A percentile compares a stretch with the other conserved stretches of the same genome.
Evolutionary conservation across 495 filamentous ascomycete species (phyloP).

Genomic region (Penicillium coprophilum): DNA sequence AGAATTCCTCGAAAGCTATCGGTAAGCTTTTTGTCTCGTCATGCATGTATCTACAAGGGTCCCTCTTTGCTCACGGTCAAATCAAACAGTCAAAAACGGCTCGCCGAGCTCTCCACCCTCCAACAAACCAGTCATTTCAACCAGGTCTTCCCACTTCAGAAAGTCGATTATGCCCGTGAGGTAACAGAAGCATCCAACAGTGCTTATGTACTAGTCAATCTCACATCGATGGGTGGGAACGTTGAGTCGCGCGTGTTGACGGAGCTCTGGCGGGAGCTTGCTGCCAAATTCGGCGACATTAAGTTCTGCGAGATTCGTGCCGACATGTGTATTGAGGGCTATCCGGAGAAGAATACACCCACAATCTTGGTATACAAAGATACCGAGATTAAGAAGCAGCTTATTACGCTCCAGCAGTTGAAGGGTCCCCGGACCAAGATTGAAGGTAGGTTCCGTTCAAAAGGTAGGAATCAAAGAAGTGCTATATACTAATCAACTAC

Average conservation of each 20-base stretch:
- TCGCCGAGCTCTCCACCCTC: slow-evolving; percentile 74
- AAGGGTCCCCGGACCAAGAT: slow-evolving; percentile 67
- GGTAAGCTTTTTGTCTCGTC: slow-evolving; percentile 37
- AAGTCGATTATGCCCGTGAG: slow-evolving; percentile 85
- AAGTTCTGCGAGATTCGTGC: slow-evolving; percentile 98
- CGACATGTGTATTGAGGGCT: slow-evolving; percentile 93
- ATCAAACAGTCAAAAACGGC: slow-evolving; percentile 64
- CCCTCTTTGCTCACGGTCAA: slow-evolving; percentile 19
- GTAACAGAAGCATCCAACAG: slow-evolving; percentile 87
- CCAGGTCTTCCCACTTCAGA: slow-evolving; percentile 88
- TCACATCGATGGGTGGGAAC: slow-evolving; percentile 79
- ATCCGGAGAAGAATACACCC: slow-evolving; percentile 90
- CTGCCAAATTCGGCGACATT: slow-evolving; percentile 80
- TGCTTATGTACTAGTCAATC: slow-evolving; percentile 75
- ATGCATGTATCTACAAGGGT: background rate
- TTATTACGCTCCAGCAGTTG: slow-evolving; percentile 81
- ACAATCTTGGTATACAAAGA: slow-evolving; percentile 92
- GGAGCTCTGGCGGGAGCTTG: slow-evolving; percentile 84
- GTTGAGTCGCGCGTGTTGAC: slow-evolving; percentile 77
- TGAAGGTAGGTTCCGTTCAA: slow-evolving; percentile 47
- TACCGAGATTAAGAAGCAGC: slow-evolving; percentile 84
- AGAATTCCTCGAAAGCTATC: slow-evolving; percentile 80
- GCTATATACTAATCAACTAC: slow-evolving; percentile 1
- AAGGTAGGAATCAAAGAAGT: background rate
- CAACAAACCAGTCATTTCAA: slow-evolving; percentile 75